phyloP scores from a whole-genome alignment of 495 filamentous ascomycete genomes.

The Aspergillus egyptiacus region DNA sequence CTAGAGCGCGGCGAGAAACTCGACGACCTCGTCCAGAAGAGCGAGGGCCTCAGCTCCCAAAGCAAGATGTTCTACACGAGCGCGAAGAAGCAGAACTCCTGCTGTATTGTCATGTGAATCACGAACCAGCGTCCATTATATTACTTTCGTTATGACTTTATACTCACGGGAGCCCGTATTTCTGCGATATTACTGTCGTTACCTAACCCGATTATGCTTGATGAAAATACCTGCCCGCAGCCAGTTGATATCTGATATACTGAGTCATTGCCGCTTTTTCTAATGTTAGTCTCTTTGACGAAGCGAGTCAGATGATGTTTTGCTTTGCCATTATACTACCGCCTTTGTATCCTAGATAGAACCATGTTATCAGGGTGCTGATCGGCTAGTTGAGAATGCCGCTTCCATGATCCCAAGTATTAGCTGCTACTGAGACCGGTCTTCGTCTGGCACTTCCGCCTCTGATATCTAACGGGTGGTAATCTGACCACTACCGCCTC shows the following conservation, averaged over 20 bases:
- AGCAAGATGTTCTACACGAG: constrained; percentile 92
- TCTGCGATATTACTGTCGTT: neutral
- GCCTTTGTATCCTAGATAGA: neutral
- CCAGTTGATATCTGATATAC: neutral
- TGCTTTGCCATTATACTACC: neutral
- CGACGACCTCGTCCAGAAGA: constrained; percentile 82
- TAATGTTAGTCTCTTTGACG: neutral
- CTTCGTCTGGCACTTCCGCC: no score
- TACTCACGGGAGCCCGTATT: neutral
- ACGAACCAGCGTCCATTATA: constrained; percentile 4
- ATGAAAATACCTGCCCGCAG: neutral
- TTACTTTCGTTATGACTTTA: neutral
- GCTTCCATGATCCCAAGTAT: no score
- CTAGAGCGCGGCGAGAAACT: constrained; percentile 84
- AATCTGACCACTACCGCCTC: no score
- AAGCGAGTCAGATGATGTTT: neutral
- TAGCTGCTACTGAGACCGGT: no score
- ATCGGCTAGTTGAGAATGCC: neutral
- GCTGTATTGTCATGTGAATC: constrained; percentile 19
- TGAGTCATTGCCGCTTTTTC: neutral
- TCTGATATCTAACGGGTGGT: no score
- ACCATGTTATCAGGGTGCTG: neutral
- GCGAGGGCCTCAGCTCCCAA: constrained; percentile 75
- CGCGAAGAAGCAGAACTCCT: constrained; percentile 25
- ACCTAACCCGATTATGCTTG: neutral